Conservation (phyloP, 108 stramenopile species). For the Conticribra weissflogii region DNA sequence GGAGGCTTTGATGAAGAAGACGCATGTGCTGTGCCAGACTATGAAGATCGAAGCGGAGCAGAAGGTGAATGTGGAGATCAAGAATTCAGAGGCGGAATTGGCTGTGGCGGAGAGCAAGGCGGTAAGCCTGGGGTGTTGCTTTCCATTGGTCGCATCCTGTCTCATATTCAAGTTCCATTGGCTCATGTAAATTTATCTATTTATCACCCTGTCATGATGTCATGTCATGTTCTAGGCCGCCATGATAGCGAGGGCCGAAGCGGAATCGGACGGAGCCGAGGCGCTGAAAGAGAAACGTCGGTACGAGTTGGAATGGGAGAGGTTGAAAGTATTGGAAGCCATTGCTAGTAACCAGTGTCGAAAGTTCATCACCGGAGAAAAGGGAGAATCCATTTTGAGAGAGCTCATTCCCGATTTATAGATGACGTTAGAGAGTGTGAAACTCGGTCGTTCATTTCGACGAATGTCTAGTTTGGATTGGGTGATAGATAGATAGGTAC, state of each 20-base stretch:
- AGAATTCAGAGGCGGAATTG: constrained; percentile 49
- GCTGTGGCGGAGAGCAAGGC: constrained; percentile 52
- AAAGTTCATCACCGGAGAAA: constrained; percentile 57
- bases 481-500: no score
- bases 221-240: constrained; percentile 23
- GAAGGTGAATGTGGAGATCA: constrained; percentile 32
- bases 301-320: constrained; percentile 64
- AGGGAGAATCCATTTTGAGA: constrained; percentile 38
- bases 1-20: constrained; percentile 51
- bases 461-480: no score
- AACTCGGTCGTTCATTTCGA: no score
- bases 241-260: constrained; percentile 57
- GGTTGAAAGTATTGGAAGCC: constrained; percentile 52
- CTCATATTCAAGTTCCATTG: no score
- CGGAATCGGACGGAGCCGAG: constrained; percentile 53
- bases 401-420: constrained; percentile 40
- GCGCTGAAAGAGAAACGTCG: constrained; percentile 53
- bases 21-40: constrained; percentile 53
- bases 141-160: no score
- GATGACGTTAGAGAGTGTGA: no score
- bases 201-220: no score
- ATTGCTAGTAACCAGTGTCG: constrained; percentile 48
- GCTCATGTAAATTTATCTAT: no score
- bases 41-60: constrained; percentile 47
- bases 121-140: neutral